A percentile compares a stretch with the other conserved stretches of the same genome.
Evolutionary conservation across 2,329 filamentous ascomycete species (phyloP).

Genomic region (Beauveria asiatica): DNA sequence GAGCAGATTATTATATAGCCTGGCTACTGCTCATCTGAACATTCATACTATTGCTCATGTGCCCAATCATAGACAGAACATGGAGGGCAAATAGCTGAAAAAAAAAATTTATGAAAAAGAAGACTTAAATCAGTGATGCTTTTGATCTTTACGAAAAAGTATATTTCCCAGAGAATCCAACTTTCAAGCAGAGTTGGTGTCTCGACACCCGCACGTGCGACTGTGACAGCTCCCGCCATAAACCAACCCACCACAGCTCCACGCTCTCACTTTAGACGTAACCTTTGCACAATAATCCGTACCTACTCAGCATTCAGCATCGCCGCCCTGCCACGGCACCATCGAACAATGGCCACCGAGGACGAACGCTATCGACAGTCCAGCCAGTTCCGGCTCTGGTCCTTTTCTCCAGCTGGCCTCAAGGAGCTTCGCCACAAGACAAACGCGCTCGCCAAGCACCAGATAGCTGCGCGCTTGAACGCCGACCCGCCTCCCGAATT

Average conservation of each 20-base stretch:
- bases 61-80: no score
- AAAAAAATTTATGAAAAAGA: not conserved
- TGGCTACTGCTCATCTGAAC: no score
- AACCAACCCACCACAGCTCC: not conserved
- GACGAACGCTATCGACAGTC: slow-evolving; percentile 86
- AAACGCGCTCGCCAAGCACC: slow-evolving; percentile 61
- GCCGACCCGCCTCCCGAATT: slow-evolving; percentile 58
- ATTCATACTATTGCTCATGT: no score
- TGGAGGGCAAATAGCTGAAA: no score
- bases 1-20: no score
- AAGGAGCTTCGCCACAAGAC: slow-evolving; percentile 65
- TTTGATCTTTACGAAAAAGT: no score
- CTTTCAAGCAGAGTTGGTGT: not conserved
- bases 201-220: not conserved
- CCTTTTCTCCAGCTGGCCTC: slow-evolving; percentile 69
- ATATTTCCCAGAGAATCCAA: no score
- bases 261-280: not conserved
- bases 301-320: not conserved
- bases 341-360: slow-evolving; percentile 60
- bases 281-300: not conserved
- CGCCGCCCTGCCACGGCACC: not conserved
- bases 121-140: not conserved
- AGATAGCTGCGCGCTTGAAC: slow-evolving; percentile 50
- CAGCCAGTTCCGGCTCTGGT: slow-evolving; percentile 88
- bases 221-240: not conserved